Conservation (phyloP, 2,329 filamentous ascomycete genomes). For the Neonectria sp. region DNA sequence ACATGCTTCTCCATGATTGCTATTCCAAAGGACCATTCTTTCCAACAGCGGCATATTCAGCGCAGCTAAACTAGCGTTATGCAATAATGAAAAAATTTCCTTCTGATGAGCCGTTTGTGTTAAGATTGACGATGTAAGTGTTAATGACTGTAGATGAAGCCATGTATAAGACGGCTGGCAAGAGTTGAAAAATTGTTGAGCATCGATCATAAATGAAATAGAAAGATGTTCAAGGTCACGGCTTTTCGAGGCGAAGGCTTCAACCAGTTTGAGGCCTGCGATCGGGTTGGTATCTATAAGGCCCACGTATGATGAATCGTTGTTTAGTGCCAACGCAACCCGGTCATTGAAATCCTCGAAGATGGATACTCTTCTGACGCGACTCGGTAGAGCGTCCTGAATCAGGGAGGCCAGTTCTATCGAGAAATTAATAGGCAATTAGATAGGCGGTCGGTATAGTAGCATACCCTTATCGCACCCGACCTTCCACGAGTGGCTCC, state of each 20-base stretch:
- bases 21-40: constrained; percentile 23
- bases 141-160: constrained; percentile 14
- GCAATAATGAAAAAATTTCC: neutral
- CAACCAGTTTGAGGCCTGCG: constrained; percentile 10
- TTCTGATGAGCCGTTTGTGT: constrained; percentile 7
- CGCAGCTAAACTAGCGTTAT: neutral
- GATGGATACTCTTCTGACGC: constrained; percentile 23
- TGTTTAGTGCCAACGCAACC: too few species aligned
- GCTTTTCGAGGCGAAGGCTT: constrained; percentile 21
- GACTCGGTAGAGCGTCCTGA: constrained; percentile 21
- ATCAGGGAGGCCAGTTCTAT: constrained; percentile 18
- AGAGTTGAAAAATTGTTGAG: constrained; percentile 21
- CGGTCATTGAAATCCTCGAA: constrained; percentile 22
- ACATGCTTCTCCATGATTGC: constrained; percentile 20
- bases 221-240: constrained; percentile 26
- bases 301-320: neutral
- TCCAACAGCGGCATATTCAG: constrained; percentile 18
- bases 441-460: too few species aligned
- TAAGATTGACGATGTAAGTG: constrained; percentile 22
- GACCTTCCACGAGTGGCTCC: too few species aligned
- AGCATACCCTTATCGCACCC: too few species aligned
- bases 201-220: constrained; percentile 27
- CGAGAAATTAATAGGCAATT: neutral
- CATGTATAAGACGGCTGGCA: constrained; percentile 17
- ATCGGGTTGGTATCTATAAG: constrained; percentile 17